Evolutionary conservation across 2,329 filamentous ascomycete species (phyloP), one percentile per base, ranked within the genome.

Genomic region (Chaetoscypha palmicola): DNA sequence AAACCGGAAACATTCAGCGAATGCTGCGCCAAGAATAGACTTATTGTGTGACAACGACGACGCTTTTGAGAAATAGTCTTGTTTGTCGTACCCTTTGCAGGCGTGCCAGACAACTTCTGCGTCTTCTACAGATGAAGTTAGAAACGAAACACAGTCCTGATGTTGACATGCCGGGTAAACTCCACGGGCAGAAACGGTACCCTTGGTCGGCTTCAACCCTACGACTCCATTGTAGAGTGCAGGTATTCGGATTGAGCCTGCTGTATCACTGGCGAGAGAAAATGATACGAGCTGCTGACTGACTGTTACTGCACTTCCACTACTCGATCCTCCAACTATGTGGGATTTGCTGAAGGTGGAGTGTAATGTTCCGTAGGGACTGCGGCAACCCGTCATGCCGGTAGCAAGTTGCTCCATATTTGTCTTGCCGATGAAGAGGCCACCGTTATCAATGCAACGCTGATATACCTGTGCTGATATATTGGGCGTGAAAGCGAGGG

Each of bases 381-480:
- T 73, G 35, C 73, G 66, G 40, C 72, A 76, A 10, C 76, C 77
- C 33, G 69, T 73, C 17, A 77, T 64, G 2, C 74, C 74, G 1
- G 74, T 77, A 5, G 73, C 73, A 10, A 77, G 63, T 49, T 77
- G 73, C 47, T 77, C 74, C 38, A 77, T 64, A 47, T 70, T 70
- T 14, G 65, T 68, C 56, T 80, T 81, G 22, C 77, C 77, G 35
- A 80, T 65, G 48, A 76, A 71, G 3, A 81, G 57, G 2, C 66
- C 77, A 11, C 77, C 77, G 9, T 71, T 68, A 8, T 66, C 62
- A 4, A 76, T 64, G 9, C 75, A 59, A 34, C 61, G 65, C 17
- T 69, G 61, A 24, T 72, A 70, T 0, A 73, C 68, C 2, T 63
- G 62, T 2, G 74, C 68, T 12, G 66, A 71, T 9, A 58, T 52